Conservation (phyloP, 2,329 filamentous ascomycete species). For the Fusarium sp. region DNA sequence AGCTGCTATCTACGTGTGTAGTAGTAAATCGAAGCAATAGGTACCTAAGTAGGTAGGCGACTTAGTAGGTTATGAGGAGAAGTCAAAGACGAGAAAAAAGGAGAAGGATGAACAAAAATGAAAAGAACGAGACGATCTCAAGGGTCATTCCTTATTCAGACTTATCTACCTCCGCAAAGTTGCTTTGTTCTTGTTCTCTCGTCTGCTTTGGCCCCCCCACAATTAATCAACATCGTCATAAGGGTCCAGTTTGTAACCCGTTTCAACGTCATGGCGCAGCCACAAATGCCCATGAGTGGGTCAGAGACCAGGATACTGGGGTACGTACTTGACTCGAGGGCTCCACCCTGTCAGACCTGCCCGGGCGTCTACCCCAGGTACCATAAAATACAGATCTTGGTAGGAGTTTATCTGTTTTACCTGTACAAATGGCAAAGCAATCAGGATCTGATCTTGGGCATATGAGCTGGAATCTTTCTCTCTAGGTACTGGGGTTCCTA, state of each 20-base stretch:
- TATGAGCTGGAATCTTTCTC: neutral
- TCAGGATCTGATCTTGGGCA: neutral
- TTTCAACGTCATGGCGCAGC: slow-evolving; percentile 34
- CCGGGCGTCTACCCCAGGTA: too few relatives aligned
- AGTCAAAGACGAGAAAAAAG: neutral
- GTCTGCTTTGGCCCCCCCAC: neutral
- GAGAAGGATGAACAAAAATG: neutral
- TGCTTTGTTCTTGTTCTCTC: neutral
- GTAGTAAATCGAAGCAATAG: neutral
- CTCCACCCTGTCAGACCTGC: neutral
- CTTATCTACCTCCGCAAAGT: slow-evolving; percentile 1
- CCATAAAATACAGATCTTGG: neutral
- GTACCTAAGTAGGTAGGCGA: neutral
- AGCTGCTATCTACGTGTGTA: neutral
- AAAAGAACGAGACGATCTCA: neutral
- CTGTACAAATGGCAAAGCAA: neutral
- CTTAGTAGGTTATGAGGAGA: neutral
- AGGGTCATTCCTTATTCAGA: slow-evolving; percentile 3
- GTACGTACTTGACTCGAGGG: neutral
- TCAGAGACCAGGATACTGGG: neutral
- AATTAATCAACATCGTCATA: slow-evolving; percentile 28
- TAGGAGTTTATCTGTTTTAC: neutral
- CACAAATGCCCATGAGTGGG: neutral
- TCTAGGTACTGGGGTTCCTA: neutral
- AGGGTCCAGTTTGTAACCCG: slow-evolving; percentile 25